Conservation (phyloP, 2,329 filamentous ascomycete species). For the Aspergillus sp. region DNA sequence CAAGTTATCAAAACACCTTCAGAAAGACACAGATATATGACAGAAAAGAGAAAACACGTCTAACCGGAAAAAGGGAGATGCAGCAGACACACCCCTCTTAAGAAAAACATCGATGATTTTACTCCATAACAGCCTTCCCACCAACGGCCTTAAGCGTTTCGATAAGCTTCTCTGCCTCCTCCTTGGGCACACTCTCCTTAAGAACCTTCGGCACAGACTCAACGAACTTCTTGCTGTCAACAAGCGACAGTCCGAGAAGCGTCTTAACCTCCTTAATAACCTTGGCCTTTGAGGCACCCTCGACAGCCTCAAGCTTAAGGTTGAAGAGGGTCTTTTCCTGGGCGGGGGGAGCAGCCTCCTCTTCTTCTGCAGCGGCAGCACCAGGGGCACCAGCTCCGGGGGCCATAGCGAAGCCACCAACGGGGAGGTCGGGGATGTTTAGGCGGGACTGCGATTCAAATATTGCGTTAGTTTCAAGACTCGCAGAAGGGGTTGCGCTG, state of each 20-base stretch:
- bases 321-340: slow-evolving; percentile 97
- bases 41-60: slow-evolving; percentile 21
- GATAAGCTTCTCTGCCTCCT: slow-evolving; percentile 98
- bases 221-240: slow-evolving; percentile 99
- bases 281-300: slow-evolving; percentile 90
- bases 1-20: slow-evolving; percentile 20
- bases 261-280: slow-evolving; percentile 99
- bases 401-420: slow-evolving; percentile 82
- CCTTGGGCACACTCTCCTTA: slow-evolving; percentile 99
- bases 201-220: slow-evolving; percentile 96
- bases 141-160: slow-evolving; percentile 91
- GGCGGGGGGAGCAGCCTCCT: slow-evolving; percentile 82
- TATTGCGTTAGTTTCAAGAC: background rate
- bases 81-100: slow-evolving; percentile 18
- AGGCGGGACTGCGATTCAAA: slow-evolving; percentile 67
- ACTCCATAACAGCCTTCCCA: slow-evolving; percentile 88
- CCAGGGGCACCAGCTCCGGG: slow-evolving; percentile 61
- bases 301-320: slow-evolving; percentile 88
- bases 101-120: slow-evolving; percentile 37
- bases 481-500: background rate
- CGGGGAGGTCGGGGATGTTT: slow-evolving; percentile 96
- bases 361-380: slow-evolving; percentile 67
- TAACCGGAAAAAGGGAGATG: slow-evolving; percentile 14
- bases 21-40: slow-evolving; percentile 21
- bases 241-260: slow-evolving; percentile 89